These are phyloP conservation scores for Hyaloscypha hepaticicola DNA, from an alignment of 495 filamentous ascomycete genomes.

Conservation along the genomic window DNA sequence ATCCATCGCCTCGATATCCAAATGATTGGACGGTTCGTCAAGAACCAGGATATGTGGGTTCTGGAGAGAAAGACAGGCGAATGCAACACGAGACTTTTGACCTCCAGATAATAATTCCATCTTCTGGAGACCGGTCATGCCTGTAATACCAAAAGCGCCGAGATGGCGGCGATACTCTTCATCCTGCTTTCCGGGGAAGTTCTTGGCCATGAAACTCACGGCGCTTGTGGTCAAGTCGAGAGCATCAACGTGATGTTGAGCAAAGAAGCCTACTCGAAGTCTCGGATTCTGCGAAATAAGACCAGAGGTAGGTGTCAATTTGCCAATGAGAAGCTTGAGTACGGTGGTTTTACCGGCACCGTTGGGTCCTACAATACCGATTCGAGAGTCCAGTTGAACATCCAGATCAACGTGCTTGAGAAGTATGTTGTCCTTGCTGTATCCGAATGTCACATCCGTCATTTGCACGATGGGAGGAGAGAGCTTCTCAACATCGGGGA, in stretches of 20 bases:
- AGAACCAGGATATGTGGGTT: slow-evolving; percentile 98
- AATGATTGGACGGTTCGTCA: slow-evolving; percentile 96
- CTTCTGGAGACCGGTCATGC: slow-evolving; percentile 93
- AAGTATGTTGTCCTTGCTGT: slow-evolving; percentile 75
- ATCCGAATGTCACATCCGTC: slow-evolving; percentile 88
- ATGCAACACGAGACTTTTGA: slow-evolving; percentile 97
- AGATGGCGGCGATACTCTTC: slow-evolving; percentile 97
- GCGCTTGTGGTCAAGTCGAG: slow-evolving; percentile 85
- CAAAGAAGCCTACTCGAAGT: slow-evolving; percentile 92
- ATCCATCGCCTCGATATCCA: slow-evolving; percentile 99
- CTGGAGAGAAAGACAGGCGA: slow-evolving; percentile 86
- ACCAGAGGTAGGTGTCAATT: slow-evolving; percentile 73
- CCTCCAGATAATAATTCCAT: slow-evolving; percentile 94
- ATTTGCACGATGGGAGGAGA: slow-evolving; percentile 98
- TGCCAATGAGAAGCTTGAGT: slow-evolving; percentile 88
- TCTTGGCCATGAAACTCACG: slow-evolving; percentile 93
- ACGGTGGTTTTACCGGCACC: slow-evolving; percentile 98
- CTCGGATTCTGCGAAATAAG: slow-evolving; percentile 84
- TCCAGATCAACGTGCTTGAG: slow-evolving; percentile 87
- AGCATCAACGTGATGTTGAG: slow-evolving; percentile 97
- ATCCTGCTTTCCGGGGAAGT: slow-evolving; percentile 85
- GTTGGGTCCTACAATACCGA: slow-evolving; percentile 98
- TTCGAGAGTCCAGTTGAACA: slow-evolving; percentile 96
- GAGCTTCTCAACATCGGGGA: slow-evolving; percentile 96
- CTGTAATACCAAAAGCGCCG: slow-evolving; percentile 97